These are phyloP conservation scores for Fraxinus angustifolia DNA, from an alignment of 305 asterid species.

Conservation along the genomic window DNA sequence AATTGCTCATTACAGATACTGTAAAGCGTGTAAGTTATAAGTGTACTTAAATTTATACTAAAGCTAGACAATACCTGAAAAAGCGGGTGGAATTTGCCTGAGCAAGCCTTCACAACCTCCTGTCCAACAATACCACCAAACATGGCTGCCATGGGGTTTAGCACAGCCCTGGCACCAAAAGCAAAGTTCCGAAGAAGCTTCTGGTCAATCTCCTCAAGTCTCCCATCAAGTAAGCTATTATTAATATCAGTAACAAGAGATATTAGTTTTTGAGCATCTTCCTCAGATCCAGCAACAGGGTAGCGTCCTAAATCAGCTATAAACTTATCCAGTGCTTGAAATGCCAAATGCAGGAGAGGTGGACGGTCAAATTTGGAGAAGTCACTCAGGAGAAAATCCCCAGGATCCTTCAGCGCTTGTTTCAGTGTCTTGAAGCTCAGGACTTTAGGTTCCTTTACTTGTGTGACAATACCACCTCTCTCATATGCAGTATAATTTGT, in stretches of 20 bases:
- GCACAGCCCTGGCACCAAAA: constrained; percentile 43
- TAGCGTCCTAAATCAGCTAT: constrained; percentile 29
- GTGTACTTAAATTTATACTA: background rate
- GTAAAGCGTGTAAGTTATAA: background rate
- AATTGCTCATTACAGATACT: background rate
- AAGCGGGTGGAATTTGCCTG: constrained; percentile 48
- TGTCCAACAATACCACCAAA: constrained; percentile 47
- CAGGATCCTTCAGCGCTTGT: constrained; percentile 38
- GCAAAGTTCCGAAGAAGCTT: constrained; percentile 33
- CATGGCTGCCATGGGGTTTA: constrained; percentile 50
- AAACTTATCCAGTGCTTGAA: constrained; percentile 41
- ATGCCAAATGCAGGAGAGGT: constrained; percentile 39
- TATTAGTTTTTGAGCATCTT: constrained; percentile 36
- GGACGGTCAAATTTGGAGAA: constrained; percentile 45
- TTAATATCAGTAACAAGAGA: constrained; percentile 30
- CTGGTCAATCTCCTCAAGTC: constrained; percentile 29
- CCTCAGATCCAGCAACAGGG: constrained; percentile 40
- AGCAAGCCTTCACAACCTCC: constrained; percentile 48
- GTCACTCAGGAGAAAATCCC: constrained; percentile 42
- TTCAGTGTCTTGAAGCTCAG: constrained; percentile 33
- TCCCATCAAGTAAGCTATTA: constrained; percentile 25
- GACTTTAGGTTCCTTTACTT: constrained; percentile 38
- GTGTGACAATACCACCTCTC: constrained; percentile 42
- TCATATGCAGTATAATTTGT: constrained; percentile 27
- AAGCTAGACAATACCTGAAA: constrained; percentile 29